Base-by-base conservation (phyloP, 1,284 basidiomycete species). In the Boletus smithii region DNA sequence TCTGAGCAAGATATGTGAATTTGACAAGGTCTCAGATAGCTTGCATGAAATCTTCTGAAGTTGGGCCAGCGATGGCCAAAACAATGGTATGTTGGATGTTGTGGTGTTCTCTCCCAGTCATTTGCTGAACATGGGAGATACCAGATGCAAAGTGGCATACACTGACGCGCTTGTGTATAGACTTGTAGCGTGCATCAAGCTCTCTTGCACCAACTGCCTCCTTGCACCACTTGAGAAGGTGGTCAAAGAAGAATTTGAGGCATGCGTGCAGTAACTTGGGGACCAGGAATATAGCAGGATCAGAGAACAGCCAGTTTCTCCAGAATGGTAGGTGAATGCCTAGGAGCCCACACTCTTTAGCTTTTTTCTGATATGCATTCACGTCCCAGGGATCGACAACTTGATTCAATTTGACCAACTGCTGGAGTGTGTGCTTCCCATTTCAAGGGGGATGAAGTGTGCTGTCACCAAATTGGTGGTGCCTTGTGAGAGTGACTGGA, bases 31-130 rank as follows among this genome's bases (percentile, higher is more conserved):
- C 10, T 4, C 29, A 18, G 9, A 51, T 40, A 3, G 35, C 33
- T 10, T 5, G 2, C 1, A 44, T 22, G 17, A 44, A 39, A 3
- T 8, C 14, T 5, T 17, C 13, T 4, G 22, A 8, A 0, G 41
- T 14, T 4, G 26, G n/a, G 2, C 44, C 34, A 10, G 37, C 18
- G 4, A 51, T 41, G 1, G 24, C 31, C 2, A 41, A 2, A 20
- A 51, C 30, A 14, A 47, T 42, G 0, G 13, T 47, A 1, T 23
- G 32, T 14, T 48, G 50, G n/a, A 51, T 47, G 6, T 51, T 29
- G 3, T 17, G 31, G 16, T 47, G 46, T 23, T 48, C 50, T 9
- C 31, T 27, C n/a, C 50, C 37, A 5, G 45, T 51, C 50, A 51
- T 44, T 31, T 50, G 48, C 6, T 46, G 29, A 16, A 53, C 17